Evolutionary conservation across 495 filamentous ascomycete genomes (phyloP).

Genomic region (Pyrenopolyporus hunteri): DNA sequence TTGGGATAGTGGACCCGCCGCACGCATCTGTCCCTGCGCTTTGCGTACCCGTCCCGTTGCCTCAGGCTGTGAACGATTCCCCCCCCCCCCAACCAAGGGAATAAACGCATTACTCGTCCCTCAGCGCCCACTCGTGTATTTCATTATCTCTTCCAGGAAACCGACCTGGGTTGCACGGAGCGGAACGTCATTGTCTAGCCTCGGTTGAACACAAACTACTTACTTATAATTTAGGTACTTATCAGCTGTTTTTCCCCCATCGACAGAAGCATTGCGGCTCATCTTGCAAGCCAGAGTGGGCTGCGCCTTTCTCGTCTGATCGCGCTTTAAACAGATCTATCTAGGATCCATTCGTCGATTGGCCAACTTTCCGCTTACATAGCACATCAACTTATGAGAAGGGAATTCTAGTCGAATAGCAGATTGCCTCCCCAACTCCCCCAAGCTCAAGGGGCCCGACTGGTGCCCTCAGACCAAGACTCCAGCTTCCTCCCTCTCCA

Average conservation of each 20-base stretch:
- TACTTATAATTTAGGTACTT: background rate
- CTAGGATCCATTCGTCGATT: constrained; percentile 18
- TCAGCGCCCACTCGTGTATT: background rate
- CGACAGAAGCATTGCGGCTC: too few relatives aligned
- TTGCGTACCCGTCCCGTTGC: constrained; percentile 20
- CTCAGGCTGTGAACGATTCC: constrained; percentile 15
- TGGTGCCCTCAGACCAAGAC: constrained; percentile 9
- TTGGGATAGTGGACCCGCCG: constrained; percentile 22
- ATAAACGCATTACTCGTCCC: background rate
- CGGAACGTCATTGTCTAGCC: background rate
- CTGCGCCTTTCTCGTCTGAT: constrained; percentile 26
- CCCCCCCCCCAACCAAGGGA: constrained; percentile 6
- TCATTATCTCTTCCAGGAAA: background rate
- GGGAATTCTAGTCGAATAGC: background rate
- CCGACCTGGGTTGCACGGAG: background rate
- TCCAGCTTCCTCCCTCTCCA: background rate
- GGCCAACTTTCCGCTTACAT: background rate
- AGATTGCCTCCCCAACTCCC: background rate
- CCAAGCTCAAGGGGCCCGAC: background rate
- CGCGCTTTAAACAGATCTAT: constrained; percentile 17
- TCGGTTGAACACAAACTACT: background rate
- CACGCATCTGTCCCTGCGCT: constrained; percentile 13
- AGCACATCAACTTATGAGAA: constrained; percentile 1
- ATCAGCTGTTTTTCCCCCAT: background rate
- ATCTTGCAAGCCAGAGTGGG: constrained; percentile 20